Evolutionary conservation across 1,284 basidiomycete species (phyloP).

Genomic region (Cryptococcus wingfieldii): DNA sequence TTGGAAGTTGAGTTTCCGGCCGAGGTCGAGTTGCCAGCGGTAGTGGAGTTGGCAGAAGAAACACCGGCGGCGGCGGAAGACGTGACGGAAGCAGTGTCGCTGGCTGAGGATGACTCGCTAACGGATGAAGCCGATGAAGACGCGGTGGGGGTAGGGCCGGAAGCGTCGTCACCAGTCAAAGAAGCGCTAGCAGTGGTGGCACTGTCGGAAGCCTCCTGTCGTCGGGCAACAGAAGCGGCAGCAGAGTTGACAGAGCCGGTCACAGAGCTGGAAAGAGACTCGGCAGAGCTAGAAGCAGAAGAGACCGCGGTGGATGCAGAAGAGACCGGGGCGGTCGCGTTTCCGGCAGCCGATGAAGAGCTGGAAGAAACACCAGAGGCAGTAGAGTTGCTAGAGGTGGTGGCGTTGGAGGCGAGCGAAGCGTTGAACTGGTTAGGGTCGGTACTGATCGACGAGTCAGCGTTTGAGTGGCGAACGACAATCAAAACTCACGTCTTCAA

Average conservation of each 20-base stretch:
- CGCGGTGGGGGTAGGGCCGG: too few relatives aligned
- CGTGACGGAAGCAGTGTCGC: not conserved
- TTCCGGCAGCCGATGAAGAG: too few relatives aligned
- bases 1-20: conserved; percentile 19
- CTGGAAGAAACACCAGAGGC: not conserved
- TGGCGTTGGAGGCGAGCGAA: not conserved
- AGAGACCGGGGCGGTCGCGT: not conserved
- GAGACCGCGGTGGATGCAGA: not conserved
- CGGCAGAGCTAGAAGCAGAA: not conserved
- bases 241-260: not conserved
- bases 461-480: not conserved
- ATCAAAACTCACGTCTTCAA: conserved; percentile 33
- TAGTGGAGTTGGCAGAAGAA: conserved; percentile 10
- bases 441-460: conserved; percentile 3
- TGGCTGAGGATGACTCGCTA: too few relatives aligned
- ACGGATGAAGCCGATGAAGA: too few relatives aligned
- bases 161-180: not conserved
- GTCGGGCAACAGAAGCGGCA: not conserved
- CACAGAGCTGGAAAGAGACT: not conserved
- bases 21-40: conserved; percentile 16
- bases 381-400: not conserved
- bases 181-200: not conserved
- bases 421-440: conserved; percentile 5
- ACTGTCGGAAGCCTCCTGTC: not conserved
- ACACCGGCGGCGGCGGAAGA: not conserved